phyloP scores from a whole-genome alignment of 2,329 filamentous ascomycete species.

The Phialemoniopsis sp. region DNA sequence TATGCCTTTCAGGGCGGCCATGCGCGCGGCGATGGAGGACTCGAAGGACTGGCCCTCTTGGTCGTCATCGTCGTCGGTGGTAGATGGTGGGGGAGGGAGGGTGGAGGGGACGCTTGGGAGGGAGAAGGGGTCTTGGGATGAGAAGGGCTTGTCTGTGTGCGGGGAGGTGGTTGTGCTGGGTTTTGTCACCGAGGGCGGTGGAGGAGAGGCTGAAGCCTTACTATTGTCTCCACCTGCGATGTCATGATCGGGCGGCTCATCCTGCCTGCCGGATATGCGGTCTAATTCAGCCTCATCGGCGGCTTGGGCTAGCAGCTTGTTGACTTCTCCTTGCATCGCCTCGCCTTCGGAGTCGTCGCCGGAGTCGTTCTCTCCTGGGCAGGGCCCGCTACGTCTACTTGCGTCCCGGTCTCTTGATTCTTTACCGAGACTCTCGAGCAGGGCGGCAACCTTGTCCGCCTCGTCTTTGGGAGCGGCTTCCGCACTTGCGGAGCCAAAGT shows the following conservation, averaged over 20 bases:
- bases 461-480: conserved; percentile 20
- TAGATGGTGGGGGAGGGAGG: conserved; percentile 26
- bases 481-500: conserved; percentile 11
- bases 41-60: conserved; percentile 19
- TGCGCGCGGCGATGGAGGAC: conserved; percentile 44
- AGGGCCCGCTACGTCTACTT: neutral
- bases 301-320: conserved; percentile 39
- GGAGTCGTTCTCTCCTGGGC: conserved; percentile 8
- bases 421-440: conserved; percentile 25
- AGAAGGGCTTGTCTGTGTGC: conserved; percentile 8
- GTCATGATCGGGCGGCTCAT: neutral
- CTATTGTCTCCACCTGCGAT: neutral
- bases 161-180: neutral
- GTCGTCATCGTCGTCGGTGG: conserved; percentile 8
- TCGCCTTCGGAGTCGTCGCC: conserved; percentile 46
- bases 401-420: conserved; percentile 4
- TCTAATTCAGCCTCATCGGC: conserved; percentile 40
- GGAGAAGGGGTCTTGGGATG: conserved; percentile 20
- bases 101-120: conserved; percentile 43
- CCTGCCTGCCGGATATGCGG: conserved; percentile 3
- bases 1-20: conserved; percentile 44
- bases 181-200: neutral
- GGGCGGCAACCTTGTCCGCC: conserved; percentile 21
- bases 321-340: conserved; percentile 36
- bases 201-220: too few relatives aligned